A percentile compares a stretch with the other conserved stretches of the same genome.
phyloP scores from a whole-genome alignment of 1,284 basidiomycete genomes.

The Cryptococcus floricola region DNA sequence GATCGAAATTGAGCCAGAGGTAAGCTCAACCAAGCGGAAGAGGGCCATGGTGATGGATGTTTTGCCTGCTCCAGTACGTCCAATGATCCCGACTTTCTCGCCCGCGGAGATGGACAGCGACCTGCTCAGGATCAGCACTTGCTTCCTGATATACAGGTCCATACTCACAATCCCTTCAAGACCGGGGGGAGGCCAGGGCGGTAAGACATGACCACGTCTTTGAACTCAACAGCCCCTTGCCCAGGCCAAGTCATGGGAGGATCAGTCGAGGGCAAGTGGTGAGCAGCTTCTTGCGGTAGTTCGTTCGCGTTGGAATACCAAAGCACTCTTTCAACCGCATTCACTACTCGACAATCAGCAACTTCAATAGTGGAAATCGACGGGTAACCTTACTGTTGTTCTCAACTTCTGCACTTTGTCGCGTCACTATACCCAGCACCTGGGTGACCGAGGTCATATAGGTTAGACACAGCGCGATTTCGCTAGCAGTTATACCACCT shows the following conservation, averaged over 20 bases:
- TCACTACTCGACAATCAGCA: no score
- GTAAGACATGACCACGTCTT: conserved; percentile 52
- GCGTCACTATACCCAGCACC: conserved; percentile 74
- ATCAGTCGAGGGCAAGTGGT: conserved; percentile 59
- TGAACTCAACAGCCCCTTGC: conserved; percentile 46
- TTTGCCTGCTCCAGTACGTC: conserved; percentile 58
- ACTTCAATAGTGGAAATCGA: no score
- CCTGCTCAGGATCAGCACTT: no score
- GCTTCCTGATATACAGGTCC: no score
- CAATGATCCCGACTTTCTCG: conserved; percentile 57
- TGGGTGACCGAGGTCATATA: conserved; percentile 52
- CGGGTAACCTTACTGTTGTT: conserved; percentile 58
- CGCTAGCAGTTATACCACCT: conserved; percentile 68
- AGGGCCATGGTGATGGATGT: conserved; percentile 55
- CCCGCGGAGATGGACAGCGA: conserved; percentile 51
- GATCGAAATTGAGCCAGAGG: conserved; percentile 48
- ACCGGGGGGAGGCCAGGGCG: conserved; percentile 54
- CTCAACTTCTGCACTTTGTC: conserved; percentile 78
- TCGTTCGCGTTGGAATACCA: conserved; percentile 64
- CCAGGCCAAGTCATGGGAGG: conserved; percentile 65
- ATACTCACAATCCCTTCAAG: conserved; percentile 55
- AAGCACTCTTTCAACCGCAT: conserved; percentile 78
- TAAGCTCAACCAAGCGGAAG: conserved; percentile 51
- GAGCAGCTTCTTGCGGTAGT: conserved; percentile 73
- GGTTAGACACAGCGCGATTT: conserved; percentile 58